A percentile compares a stretch with the other conserved stretches of the same genome.
Evolutionary conservation across 371 early-diverging fungal species (phyloP).

Genomic region (Mortierella sp.): DNA sequence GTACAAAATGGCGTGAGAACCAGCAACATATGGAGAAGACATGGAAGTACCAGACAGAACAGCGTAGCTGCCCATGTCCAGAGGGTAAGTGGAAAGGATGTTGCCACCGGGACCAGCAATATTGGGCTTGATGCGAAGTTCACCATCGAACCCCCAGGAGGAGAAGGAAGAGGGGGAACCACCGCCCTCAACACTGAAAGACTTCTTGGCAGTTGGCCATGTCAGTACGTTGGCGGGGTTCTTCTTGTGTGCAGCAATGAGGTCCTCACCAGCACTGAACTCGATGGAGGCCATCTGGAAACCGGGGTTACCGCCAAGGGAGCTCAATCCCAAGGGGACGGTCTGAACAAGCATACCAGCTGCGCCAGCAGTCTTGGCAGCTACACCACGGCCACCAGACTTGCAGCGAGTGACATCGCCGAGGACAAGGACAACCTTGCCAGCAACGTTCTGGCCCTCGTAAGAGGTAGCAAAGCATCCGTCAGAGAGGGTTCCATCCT

Average conservation of each 20-base stretch:
- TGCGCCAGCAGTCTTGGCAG: conserved; percentile 75
- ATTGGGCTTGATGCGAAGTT: conserved; percentile 79
- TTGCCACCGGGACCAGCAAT: conserved; percentile 79
- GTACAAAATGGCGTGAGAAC: conserved; percentile 65
- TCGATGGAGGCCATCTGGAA: conserved; percentile 62
- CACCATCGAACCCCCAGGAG: conserved; percentile 80
- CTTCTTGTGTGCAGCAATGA: conserved; percentile 31
- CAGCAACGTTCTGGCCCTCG: conserved; percentile 40
- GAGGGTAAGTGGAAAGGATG: conserved; percentile 78
- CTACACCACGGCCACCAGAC: conserved; percentile 61
- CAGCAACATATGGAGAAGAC: conserved; percentile 70
- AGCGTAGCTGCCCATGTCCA: conserved; percentile 59
- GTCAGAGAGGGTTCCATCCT: conserved; percentile 58
- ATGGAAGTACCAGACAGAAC: conserved; percentile 65
- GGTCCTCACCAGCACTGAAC: conserved; percentile 51
- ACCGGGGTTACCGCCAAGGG: conserved; percentile 25
- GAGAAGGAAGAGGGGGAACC: conserved; percentile 65
- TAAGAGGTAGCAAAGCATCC: conserved; percentile 26
- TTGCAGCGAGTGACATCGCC: conserved; percentile 69
- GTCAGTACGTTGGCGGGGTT: conserved; percentile 15
- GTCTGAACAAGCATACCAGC: conserved; percentile 68
- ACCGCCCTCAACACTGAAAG: conserved; percentile 56
- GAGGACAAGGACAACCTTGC: conserved; percentile 67
- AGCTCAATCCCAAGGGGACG: conserved; percentile 55
- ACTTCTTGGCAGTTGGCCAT: conserved; percentile 19